Evolutionary conservation across 148 eudicot species (phyloP).

Genomic region (Amaranthus palmeri): DNA sequence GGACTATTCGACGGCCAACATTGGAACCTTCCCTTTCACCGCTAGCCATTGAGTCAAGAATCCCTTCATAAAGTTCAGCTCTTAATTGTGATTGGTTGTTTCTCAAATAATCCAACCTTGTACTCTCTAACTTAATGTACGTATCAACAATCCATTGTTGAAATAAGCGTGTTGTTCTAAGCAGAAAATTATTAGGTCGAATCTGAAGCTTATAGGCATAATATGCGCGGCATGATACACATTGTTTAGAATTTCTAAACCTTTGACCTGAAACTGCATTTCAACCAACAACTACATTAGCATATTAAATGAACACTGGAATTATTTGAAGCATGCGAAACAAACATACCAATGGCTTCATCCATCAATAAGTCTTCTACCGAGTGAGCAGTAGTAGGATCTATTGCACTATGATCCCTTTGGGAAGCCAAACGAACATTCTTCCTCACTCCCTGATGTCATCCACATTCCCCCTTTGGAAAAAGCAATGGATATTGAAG

Average conservation of each 20-base stretch:
- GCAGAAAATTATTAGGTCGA: not conserved
- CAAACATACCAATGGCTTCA: not conserved
- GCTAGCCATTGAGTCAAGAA: not conserved
- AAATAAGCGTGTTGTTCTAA: not conserved
- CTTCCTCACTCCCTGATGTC: not conserved
- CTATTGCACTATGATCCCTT: too few species aligned
- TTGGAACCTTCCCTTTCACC: not conserved
- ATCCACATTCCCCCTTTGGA: not conserved
- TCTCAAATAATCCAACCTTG: not conserved
- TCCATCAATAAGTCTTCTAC: not conserved
- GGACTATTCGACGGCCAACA: not conserved
- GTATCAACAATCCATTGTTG: not conserved
- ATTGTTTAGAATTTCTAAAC: not conserved
- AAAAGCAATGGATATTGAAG: slow-evolving; percentile 9
- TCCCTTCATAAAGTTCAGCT: not conserved
- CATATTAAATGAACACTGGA: too few species aligned
- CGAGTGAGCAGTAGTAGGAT: not conserved
- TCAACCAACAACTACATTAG: too few species aligned
- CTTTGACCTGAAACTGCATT: too few species aligned
- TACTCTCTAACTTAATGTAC: not conserved
- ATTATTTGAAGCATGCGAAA: too few species aligned
- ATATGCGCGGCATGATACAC: not conserved
- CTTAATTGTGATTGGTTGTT: not conserved
- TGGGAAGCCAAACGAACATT: not conserved
- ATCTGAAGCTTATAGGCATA: not conserved